Percentiles rank a stretch among this genome's conserved stretches.
Evolutionary conservation across 768 basidiomycete species (phyloP).

Genomic region (Mrakia hoshinonis): DNA sequence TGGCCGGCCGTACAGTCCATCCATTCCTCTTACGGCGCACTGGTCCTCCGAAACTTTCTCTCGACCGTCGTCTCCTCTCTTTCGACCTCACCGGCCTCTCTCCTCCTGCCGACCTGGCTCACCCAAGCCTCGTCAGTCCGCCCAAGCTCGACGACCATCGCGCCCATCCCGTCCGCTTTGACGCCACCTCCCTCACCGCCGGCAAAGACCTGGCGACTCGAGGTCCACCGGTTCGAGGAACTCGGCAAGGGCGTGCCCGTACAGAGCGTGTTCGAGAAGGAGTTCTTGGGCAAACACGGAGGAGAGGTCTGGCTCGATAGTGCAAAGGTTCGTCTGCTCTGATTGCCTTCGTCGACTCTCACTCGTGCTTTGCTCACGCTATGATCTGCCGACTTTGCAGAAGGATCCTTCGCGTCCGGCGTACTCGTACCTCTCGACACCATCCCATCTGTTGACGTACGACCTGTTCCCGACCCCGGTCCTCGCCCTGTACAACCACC

Average conservation of each 20-base stretch:
- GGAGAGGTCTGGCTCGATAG: conserved; percentile 29
- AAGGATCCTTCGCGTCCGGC: conserved; percentile 11
- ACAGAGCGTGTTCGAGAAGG: conserved; percentile 21
- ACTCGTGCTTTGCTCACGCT: background rate
- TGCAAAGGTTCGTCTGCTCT: conserved; percentile 9
- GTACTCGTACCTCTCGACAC: conserved; percentile 26
- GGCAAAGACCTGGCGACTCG: conserved; percentile 9
- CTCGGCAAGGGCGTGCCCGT: conserved; percentile 11
- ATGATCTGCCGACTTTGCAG: no score
- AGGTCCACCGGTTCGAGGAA: conserved; percentile 9
- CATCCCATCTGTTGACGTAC: conserved; percentile 21
- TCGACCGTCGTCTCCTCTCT: conserved; percentile 3
- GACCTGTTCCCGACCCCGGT: background rate
- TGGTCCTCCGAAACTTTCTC: conserved; percentile 28
- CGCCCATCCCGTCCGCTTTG: background rate
- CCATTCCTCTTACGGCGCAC: conserved; percentile 19
- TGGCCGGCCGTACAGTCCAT: conserved; percentile 13
- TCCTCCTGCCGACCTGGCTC: conserved; percentile 5
- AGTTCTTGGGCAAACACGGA: background rate
- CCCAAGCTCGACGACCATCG: background rate
- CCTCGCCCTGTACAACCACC: conserved; percentile 3
- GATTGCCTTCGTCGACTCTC: background rate
- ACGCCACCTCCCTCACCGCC: background rate
- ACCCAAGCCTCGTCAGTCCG: conserved; percentile 1
- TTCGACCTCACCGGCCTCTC: background rate